A percentile compares a stretch with the other conserved stretches of the same genome.
Evolutionary conservation across 1,139 yeast genomes (phyloP).

Genomic region (Magnusiomyces tetraspermus): DNA sequence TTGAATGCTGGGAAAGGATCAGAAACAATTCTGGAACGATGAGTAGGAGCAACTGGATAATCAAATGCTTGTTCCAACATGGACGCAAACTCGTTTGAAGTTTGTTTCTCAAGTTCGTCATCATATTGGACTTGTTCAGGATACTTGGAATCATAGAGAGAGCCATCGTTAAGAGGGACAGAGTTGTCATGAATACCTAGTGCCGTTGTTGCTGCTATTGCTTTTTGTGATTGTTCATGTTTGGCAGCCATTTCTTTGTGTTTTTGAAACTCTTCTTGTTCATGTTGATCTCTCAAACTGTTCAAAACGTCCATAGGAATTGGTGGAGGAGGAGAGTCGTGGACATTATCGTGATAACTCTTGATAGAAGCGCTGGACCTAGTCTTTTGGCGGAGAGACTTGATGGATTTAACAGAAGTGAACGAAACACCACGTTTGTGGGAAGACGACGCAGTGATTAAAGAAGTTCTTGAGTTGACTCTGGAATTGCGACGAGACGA

Average conservation of each 20-base stretch:
- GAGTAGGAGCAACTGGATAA: slow-evolving; percentile 3
- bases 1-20: not conserved
- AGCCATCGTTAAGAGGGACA: no score
- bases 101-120: slow-evolving; percentile 1
- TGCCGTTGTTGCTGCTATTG: not conserved
- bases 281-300: not conserved
- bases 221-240: not conserved
- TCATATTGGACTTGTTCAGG: not conserved
- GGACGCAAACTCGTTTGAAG: slow-evolving; percentile 12
- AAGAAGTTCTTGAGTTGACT: slow-evolving; percentile 5
- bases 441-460: slow-evolving; percentile 4
- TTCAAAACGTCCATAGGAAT: slow-evolving; percentile 11
- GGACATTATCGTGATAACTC: not conserved
- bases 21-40: not conserved
- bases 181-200: no score
- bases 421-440: slow-evolving; percentile 9
- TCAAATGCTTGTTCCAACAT: slow-evolving; percentile 15
- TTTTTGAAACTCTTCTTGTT: not conserved
- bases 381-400: not conserved
- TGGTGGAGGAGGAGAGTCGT: slow-evolving; percentile 12
- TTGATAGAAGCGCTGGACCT: slow-evolving; percentile 5
- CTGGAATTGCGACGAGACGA: slow-evolving; percentile 3
- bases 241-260: not conserved
- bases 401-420: slow-evolving; percentile 1
- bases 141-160: not conserved